These are phyloP conservation scores for Suillus subalutaceus DNA, from an alignment of 768 basidiomycete species.

Conservation along the genomic window DNA sequence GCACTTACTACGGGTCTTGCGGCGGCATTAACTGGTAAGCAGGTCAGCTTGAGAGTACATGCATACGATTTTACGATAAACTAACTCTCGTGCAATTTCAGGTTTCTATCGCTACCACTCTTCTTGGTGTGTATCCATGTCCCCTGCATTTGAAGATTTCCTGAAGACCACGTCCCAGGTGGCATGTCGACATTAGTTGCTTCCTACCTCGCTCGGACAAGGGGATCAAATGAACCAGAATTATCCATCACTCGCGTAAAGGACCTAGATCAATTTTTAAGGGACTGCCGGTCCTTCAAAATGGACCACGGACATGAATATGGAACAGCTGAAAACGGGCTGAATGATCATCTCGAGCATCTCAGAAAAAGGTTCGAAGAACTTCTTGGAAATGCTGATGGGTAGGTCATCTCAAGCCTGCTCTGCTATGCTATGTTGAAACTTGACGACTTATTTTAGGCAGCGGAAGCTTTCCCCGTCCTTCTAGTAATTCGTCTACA, in stretches of 20 bases:
- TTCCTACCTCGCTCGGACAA: slow-evolving; percentile 69
- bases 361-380: slow-evolving; percentile 33
- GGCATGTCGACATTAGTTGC: slow-evolving; percentile 69
- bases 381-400: slow-evolving; percentile 25
- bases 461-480: slow-evolving; percentile 1
- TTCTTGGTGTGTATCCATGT: slow-evolving; percentile 37
- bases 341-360: slow-evolving; percentile 12
- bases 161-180: slow-evolving; percentile 37
- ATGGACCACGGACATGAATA: slow-evolving; percentile 56
- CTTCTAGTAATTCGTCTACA: background rate
- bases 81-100: slow-evolving; percentile 16
- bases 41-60: slow-evolving; percentile 35
- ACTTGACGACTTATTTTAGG: background rate
- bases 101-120: slow-evolving; percentile 33
- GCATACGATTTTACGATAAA: background rate
- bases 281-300: slow-evolving; percentile 58
- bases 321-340: slow-evolving; percentile 9
- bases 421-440: background rate
- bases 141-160: background rate
- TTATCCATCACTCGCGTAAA: slow-evolving; percentile 55
- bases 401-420: background rate
- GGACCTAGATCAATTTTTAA: slow-evolving; percentile 68
- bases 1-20: slow-evolving; percentile 71
- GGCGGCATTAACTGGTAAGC: slow-evolving; percentile 41
- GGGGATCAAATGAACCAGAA: slow-evolving; percentile 74